Evolutionary conservation across 768 basidiomycete species (phyloP).

Genomic region (Calocera cornea): DNA sequence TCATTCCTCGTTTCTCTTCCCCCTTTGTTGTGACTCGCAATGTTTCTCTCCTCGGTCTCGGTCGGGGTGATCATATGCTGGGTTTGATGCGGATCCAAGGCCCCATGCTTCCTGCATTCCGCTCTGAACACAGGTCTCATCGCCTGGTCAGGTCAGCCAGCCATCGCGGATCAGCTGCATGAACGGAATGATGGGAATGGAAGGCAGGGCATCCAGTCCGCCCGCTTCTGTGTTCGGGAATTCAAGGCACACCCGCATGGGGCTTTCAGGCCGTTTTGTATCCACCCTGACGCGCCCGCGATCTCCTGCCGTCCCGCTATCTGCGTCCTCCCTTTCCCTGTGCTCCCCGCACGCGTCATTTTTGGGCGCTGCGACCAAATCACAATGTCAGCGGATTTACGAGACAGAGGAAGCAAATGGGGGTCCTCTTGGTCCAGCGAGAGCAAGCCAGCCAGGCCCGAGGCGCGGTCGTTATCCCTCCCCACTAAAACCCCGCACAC

Average conservation of each 20-base stretch:
- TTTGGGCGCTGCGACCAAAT: neutral
- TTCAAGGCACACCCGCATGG: conserved; percentile 1
- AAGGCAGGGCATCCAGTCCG: neutral
- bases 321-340: neutral
- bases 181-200: neutral
- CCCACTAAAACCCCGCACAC: neutral
- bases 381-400: neutral
- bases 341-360: conserved; percentile 2
- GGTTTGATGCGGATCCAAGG: neutral
- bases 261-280: neutral
- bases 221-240: neutral
- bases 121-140: neutral
- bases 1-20: neutral
- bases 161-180: conserved; percentile 2
- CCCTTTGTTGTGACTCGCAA: neutral
- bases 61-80: neutral
- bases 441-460: neutral
- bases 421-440: neutral
- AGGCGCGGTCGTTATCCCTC: neutral
- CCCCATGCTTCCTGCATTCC: neutral
- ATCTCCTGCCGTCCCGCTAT: neutral
- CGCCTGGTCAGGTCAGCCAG: neutral
- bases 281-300: neutral
- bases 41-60: neutral
- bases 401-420: neutral